A percentile compares a stretch with the other conserved stretches of the same genome.
Conservation (phyloP, 257 asterid genomes). For the Solanum habrochaites region DNA sequence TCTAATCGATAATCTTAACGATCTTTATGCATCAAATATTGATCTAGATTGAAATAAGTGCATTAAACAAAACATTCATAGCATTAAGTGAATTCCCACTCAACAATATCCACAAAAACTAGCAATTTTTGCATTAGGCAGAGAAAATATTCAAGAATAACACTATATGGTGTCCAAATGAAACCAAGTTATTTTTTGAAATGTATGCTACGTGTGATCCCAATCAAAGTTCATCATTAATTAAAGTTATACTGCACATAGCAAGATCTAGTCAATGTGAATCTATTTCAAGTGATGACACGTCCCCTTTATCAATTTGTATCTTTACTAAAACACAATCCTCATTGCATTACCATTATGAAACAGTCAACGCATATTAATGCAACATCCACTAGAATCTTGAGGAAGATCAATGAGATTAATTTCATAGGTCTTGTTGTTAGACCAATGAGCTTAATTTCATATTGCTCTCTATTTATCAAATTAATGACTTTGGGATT, state of each 20-base stretch:
- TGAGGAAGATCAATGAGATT: background rate
- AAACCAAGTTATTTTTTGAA: background rate
- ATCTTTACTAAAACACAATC: background rate
- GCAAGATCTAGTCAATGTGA: too few species aligned
- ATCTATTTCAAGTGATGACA: background rate
- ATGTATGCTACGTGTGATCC: background rate
- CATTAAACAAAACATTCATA: too few species aligned
- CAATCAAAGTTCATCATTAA: background rate
- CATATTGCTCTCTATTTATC: background rate
- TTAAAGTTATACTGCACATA: too few species aligned
- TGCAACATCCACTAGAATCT: constrained; percentile 8
- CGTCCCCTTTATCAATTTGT: constrained; percentile 1
- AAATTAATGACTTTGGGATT: too few species aligned
- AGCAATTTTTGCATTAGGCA: background rate
- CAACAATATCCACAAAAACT: background rate
- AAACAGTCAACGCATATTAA: background rate
- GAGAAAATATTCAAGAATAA: background rate
- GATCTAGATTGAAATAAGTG: too few species aligned
- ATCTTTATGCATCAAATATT: too few species aligned
- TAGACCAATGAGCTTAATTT: background rate
- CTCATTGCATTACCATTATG: background rate
- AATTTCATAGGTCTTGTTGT: background rate
- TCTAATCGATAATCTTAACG: too few species aligned
- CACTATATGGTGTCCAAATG: background rate
- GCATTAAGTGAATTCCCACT: background rate